Evolutionary conservation across 768 basidiomycete species (phyloP).

Genomic region (Strobilomyces echinocephalus): DNA sequence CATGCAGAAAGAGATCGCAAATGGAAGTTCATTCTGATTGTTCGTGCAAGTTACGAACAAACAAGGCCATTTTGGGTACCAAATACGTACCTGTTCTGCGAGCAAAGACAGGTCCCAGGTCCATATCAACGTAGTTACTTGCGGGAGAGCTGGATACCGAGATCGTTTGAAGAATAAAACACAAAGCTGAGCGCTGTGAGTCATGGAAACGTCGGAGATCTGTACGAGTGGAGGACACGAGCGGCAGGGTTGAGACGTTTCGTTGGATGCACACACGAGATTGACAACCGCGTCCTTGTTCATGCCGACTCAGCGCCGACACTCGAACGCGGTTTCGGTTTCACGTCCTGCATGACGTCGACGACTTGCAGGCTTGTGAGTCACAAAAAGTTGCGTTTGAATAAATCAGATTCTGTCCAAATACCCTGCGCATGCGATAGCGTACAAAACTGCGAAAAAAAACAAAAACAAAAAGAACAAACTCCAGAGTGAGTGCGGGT

Average conservation of each 20-base stretch:
- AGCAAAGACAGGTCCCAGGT: constrained; percentile 1
- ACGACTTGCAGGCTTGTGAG: not conserved
- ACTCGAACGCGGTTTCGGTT: not conserved
- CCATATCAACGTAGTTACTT: constrained; percentile 3
- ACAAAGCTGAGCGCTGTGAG: not conserved
- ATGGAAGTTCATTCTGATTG: constrained; percentile 9
- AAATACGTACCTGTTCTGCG: constrained; percentile 7
- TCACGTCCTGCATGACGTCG: not conserved
- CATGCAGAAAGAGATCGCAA: constrained; percentile 11
- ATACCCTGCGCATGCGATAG: constrained; percentile 12
- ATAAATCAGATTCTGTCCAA: constrained; percentile 18
- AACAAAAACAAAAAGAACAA: constrained; percentile 4
- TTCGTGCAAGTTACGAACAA: constrained; percentile 5
- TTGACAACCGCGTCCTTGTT: not conserved
- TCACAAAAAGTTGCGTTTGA: not conserved
- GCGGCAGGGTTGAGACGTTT: not conserved
- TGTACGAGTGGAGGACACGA: not conserved
- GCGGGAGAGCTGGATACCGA: not conserved
- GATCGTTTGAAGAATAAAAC: constrained; percentile 1
- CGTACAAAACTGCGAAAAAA: constrained; percentile 18
- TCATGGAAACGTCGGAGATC: constrained; percentile 14
- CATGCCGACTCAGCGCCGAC: not conserved
- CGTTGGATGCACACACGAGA: not conserved
- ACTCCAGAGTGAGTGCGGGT: constrained; percentile 25
- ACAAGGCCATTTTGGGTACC: not conserved